Conservation (phyloP, 2,329 filamentous ascomycete species). For the Penicillium sp. region DNA sequence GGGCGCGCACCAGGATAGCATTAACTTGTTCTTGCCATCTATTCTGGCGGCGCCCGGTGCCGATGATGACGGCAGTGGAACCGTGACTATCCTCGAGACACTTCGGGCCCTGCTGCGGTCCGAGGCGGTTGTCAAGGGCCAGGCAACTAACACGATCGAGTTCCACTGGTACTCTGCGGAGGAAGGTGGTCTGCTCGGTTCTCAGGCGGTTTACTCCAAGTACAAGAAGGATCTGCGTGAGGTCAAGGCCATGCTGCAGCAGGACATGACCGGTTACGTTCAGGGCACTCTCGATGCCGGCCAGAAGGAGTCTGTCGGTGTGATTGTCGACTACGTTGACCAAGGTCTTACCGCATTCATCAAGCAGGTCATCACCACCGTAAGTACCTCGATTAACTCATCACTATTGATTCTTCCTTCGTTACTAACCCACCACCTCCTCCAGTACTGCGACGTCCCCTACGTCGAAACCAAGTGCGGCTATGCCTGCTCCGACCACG, state of each 20-base stretch:
- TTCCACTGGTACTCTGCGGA: constrained; percentile 97
- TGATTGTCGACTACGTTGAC: constrained; percentile 88
- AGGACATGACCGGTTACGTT: constrained; percentile 95
- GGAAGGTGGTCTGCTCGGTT: constrained; percentile 84
- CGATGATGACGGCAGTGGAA: constrained; percentile 93
- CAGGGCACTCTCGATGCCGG: constrained; percentile 83
- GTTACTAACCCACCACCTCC: constrained; percentile 21
- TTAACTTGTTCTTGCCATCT: constrained; percentile 88
- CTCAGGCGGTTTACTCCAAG: constrained; percentile 83
- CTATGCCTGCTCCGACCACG: constrained; percentile 78
- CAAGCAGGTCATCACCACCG: constrained; percentile 79
- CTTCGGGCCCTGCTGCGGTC: constrained; percentile 79
- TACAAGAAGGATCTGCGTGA: constrained; percentile 77
- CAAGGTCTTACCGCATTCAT: constrained; percentile 83
- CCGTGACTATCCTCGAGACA: constrained; percentile 92
- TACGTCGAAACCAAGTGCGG: constrained; percentile 88
- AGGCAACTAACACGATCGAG: constrained; percentile 84
- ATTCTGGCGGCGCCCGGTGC: constrained; percentile 85
- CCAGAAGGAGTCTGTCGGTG: constrained; percentile 82
- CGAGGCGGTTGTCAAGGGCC: constrained; percentile 71
- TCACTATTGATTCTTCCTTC: background rate
- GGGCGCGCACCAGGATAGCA: constrained; percentile 92
- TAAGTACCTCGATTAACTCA: constrained; percentile 38
- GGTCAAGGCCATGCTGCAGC: constrained; percentile 95
- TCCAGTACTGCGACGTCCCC: constrained; percentile 82